These are phyloP conservation scores for Suillus luteus DNA, from an alignment of 768 basidiomycete species.

Conservation along the genomic window DNA sequence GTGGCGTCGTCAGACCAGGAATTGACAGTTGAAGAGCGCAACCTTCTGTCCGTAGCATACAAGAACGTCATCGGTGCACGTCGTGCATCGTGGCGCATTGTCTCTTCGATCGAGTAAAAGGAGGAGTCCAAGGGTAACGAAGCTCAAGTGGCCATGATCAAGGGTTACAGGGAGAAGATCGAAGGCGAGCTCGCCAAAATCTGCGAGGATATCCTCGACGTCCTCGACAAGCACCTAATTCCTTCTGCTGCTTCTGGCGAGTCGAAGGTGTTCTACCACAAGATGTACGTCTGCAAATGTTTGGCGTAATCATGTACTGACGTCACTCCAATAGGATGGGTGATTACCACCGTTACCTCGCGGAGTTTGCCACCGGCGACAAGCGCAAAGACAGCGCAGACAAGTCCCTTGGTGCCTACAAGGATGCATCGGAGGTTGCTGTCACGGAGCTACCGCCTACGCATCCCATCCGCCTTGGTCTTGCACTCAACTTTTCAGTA, in stretches of 20 bases:
- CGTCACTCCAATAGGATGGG: constrained; percentile 74
- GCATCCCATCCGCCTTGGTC: constrained; percentile 97
- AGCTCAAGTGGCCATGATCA: constrained; percentile 95
- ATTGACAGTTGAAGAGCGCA: constrained; percentile 97
- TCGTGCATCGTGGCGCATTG: constrained; percentile 97
- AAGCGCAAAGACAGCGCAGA: constrained; percentile 97
- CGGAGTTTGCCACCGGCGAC: constrained; percentile 97
- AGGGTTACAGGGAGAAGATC: constrained; percentile 97
- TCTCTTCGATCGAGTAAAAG: constrained; percentile 98
- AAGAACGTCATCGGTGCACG: constrained; percentile 99
- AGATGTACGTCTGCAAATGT: constrained; percentile 67
- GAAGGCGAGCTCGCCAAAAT: constrained; percentile 96
- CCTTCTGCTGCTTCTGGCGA: constrained; percentile 96
- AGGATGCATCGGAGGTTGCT: constrained; percentile 96
- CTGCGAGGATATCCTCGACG: constrained; percentile 97
- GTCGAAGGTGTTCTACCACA: constrained; percentile 99
- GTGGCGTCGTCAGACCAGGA: constrained; percentile 98
- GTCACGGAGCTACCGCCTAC: constrained; percentile 94
- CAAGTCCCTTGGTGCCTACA: constrained; percentile 97
- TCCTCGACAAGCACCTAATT: constrained; percentile 97
- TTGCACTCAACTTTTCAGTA: constrained; percentile 98
- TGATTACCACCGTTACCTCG: constrained; percentile 98
- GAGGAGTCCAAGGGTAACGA: constrained; percentile 99
- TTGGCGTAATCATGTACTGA: constrained; percentile 14
- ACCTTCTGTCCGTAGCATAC: constrained; percentile 96